Percentiles rank a stretch among this genome's conserved stretches.
phyloP scores from a whole-genome alignment of 441 rosid species.

The Adansonia grandidieri region DNA sequence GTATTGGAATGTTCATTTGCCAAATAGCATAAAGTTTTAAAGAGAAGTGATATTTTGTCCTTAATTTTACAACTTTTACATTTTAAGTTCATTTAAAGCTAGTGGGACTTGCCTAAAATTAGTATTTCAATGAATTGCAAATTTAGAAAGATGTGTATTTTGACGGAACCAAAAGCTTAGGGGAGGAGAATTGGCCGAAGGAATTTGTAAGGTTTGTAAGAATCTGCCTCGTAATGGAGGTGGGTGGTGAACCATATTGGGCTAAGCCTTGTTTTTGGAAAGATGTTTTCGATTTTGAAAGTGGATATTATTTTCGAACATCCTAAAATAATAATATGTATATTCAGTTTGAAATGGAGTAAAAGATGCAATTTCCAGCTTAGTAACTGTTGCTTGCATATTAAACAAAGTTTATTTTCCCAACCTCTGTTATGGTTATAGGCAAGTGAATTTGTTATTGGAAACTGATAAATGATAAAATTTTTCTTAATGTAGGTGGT shows the following conservation, averaged over 20 bases:
- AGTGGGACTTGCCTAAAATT: background rate
- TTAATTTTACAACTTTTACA: background rate
- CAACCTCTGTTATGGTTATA: background rate
- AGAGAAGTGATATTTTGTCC: background rate
- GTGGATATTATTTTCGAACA: background rate
- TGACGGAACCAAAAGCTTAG: too few relatives aligned
- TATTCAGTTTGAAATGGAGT: too few relatives aligned
- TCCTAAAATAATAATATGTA: background rate
- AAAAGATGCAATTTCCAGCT: too few relatives aligned
- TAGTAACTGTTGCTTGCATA: too few relatives aligned
- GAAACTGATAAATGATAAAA: background rate
- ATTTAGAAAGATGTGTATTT: too few relatives aligned
- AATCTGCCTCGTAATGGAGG: too few relatives aligned
- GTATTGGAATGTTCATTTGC: too few relatives aligned
- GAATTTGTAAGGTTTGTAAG: too few relatives aligned
- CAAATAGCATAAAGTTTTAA: too few relatives aligned
- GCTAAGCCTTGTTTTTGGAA: background rate
- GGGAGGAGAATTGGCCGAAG: too few relatives aligned
- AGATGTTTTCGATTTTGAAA: background rate
- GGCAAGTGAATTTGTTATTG: background rate
- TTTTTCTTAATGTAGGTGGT: slow-evolving; percentile 59
- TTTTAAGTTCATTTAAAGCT: background rate
- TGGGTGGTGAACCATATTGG: too few relatives aligned
- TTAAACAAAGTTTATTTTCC: too few relatives aligned
- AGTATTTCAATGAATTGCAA: background rate